Evolutionary conservation across 2,329 filamentous ascomycete genomes (phyloP).

Genomic region (Botrytis fragariae): DNA sequence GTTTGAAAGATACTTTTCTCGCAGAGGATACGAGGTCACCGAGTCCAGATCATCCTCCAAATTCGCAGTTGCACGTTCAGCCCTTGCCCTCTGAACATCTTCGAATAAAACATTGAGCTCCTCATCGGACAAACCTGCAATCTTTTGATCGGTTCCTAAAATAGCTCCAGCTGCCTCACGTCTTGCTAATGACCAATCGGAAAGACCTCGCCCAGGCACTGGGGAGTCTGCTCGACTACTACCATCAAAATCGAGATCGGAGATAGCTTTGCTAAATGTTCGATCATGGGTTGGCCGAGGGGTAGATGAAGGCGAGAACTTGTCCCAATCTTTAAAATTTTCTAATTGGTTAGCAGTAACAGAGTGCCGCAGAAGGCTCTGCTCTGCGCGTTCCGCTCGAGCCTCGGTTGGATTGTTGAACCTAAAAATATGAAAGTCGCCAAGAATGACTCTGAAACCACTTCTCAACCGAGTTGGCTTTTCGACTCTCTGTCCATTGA

Average conservation of each 20-base stretch:
- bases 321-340: slow-evolving; percentile 48
- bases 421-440: slow-evolving; percentile 97
- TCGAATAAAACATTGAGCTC: slow-evolving; percentile 92
- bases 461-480: slow-evolving; percentile 84
- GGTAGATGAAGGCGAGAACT: slow-evolving; percentile 63
- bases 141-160: slow-evolving; percentile 86
- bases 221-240: slow-evolving; percentile 80
- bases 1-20: slow-evolving; percentile 94
- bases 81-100: slow-evolving; percentile 84
- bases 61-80: slow-evolving; percentile 71
- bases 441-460: slow-evolving; percentile 90
- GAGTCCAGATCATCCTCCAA: slow-evolving; percentile 90
- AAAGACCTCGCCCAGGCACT: slow-evolving; percentile 65
- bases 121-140: slow-evolving; percentile 85
- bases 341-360: slow-evolving; percentile 61
- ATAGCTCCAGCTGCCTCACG: slow-evolving; percentile 91
- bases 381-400: slow-evolving; percentile 83
- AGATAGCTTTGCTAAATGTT: slow-evolving; percentile 73
- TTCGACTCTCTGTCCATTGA: slow-evolving; percentile 87
- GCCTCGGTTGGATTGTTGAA: slow-evolving; percentile 99
- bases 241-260: slow-evolving; percentile 65
- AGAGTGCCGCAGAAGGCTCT: slow-evolving; percentile 84
- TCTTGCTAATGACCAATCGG: slow-evolving; percentile 91
- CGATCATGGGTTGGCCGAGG: slow-evolving; percentile 70
- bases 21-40: slow-evolving; percentile 77